phyloP scores from a whole-genome alignment of 2,329 filamentous ascomycete genomes.

The Xylogone sp. region DNA sequence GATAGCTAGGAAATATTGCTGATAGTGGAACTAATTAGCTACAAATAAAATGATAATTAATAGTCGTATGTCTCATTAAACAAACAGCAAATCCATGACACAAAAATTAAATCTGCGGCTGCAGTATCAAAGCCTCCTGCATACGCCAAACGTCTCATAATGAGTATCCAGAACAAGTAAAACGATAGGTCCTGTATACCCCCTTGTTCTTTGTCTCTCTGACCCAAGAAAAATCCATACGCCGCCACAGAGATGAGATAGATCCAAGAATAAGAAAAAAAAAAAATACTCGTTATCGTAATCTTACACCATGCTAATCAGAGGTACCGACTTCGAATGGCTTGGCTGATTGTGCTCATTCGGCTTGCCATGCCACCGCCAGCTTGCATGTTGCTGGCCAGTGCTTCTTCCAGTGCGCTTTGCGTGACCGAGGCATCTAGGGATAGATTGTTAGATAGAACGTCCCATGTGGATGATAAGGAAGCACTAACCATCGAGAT shows the following conservation, averaged over 20 bases:
- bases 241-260: not conserved
- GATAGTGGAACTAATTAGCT: too few species aligned
- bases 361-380: conserved; percentile 54
- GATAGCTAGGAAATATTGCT: too few species aligned
- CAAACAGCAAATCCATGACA: too few species aligned
- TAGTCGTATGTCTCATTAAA: too few species aligned
- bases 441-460: conserved; percentile 10
- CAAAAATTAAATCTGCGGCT: too few species aligned
- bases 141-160: not conserved
- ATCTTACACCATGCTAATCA: conserved; percentile 12
- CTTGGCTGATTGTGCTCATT: conserved; percentile 67
- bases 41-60: too few species aligned
- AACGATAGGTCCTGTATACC: not conserved
- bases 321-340: conserved; percentile 57
- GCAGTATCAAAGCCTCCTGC: too few species aligned
- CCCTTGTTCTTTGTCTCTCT: not conserved
- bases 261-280: not conserved
- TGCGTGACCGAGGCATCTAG: conserved; percentile 76
- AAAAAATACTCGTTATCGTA: not conserved
- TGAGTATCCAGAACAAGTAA: not conserved
- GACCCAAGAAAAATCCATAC: not conserved
- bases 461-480: conserved; percentile 2
- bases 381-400: conserved; percentile 68
- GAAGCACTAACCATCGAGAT: conserved; percentile 62
- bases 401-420: conserved; percentile 73